phyloP scores from a whole-genome alignment of 768 basidiomycete genomes.

The Termitomyces sp. region DNA sequence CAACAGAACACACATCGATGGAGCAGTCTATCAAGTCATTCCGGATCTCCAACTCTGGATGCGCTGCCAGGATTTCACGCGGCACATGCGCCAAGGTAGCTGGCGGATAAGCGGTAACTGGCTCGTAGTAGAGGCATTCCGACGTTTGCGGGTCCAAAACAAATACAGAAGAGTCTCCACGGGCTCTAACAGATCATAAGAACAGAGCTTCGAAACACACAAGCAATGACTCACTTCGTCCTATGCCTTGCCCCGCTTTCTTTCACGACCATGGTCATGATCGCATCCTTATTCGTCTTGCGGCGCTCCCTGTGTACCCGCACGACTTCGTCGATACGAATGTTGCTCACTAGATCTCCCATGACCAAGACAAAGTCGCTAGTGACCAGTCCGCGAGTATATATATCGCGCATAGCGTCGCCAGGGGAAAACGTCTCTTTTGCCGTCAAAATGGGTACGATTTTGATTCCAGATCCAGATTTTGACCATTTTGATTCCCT shows the following conservation, averaged over 20 bases:
- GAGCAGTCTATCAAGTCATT: slow-evolving; percentile 86
- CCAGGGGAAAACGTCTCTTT: slow-evolving; percentile 86
- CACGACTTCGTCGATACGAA: slow-evolving; percentile 86
- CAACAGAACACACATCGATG: slow-evolving; percentile 92
- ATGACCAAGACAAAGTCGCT: slow-evolving; percentile 88
- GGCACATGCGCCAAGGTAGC: slow-evolving; percentile 62
- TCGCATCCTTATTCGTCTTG: slow-evolving; percentile 84
- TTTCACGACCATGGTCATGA: slow-evolving; percentile 95
- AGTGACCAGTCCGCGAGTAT: slow-evolving; percentile 85
- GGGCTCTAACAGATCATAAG: slow-evolving; percentile 38
- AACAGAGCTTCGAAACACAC: not conserved
- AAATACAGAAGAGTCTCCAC: slow-evolving; percentile 72
- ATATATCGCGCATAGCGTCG: slow-evolving; percentile 91
- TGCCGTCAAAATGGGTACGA: slow-evolving; percentile 80
- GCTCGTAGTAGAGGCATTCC: slow-evolving; percentile 83
- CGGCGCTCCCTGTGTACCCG: slow-evolving; percentile 84
- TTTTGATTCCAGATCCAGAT: slow-evolving; percentile 72
- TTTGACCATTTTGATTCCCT: slow-evolving; percentile 83
- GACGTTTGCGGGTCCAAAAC: slow-evolving; percentile 71
- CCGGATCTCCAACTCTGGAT: slow-evolving; percentile 80
- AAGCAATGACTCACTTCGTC: slow-evolving; percentile 49
- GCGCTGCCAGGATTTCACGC: slow-evolving; percentile 66
- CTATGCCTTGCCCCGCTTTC: slow-evolving; percentile 68
- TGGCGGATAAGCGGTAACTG: slow-evolving; percentile 64
- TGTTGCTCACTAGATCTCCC: slow-evolving; percentile 91